These are phyloP conservation scores for Coprinopsis strossmayeri DNA, from an alignment of 768 basidiomycete species.

Conservation along the genomic window DNA sequence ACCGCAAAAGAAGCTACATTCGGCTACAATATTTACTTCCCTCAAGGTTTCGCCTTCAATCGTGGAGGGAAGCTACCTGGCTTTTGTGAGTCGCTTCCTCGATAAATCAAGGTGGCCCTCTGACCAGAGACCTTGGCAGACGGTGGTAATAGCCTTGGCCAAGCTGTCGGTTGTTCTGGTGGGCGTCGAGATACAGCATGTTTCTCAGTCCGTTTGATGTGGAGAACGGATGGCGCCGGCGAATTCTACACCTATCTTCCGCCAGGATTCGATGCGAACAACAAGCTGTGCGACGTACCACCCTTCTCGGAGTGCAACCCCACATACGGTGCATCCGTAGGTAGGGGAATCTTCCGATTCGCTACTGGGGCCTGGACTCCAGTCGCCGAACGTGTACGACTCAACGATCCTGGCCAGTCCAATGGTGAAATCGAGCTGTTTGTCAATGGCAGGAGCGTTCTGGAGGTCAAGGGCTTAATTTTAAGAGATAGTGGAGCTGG, in stretches of 20 bases:
- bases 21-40: conserved; percentile 55
- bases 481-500: conserved; percentile 5
- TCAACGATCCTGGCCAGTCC: conserved; percentile 62
- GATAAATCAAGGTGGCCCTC: conserved; percentile 3
- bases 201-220: conserved; percentile 69
- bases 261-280: conserved; percentile 37
- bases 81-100: conserved; percentile 40
- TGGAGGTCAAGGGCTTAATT: not conserved
- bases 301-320: conserved; percentile 51
- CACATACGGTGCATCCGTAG: conserved; percentile 59
- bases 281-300: conserved; percentile 40
- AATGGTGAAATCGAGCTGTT: conserved; percentile 72
- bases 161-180: conserved; percentile 54
- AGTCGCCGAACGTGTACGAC: conserved; percentile 58
- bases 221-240: conserved; percentile 50
- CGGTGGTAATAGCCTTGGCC: conserved; percentile 45
- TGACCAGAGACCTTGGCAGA: conserved; percentile 24
- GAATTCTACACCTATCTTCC: conserved; percentile 74
- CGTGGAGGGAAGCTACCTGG: conserved; percentile 71
- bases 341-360: conserved; percentile 63
- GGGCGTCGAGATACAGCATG: conserved; percentile 50
- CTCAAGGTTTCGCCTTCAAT: conserved; percentile 53
- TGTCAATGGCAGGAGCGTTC: conserved; percentile 38
- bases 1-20: conserved; percentile 62
- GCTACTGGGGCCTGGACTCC: conserved; percentile 58